Conservation (phyloP, 164 flowering plant species). For the Magnolia sinica region DNA sequence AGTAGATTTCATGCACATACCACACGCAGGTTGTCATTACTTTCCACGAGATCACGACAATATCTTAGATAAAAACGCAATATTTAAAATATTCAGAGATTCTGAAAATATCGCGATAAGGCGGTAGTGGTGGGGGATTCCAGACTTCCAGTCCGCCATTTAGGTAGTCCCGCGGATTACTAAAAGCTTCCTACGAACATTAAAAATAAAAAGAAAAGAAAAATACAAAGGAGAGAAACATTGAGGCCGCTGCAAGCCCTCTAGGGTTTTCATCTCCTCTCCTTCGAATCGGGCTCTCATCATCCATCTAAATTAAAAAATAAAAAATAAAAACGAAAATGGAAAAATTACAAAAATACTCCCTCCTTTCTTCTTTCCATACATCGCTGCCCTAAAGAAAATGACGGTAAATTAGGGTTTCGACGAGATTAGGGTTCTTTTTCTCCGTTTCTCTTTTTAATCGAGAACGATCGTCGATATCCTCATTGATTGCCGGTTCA, state of each 20-base stretch:
- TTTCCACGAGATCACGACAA: no score
- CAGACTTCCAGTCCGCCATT: no score
- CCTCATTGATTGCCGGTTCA: neutral
- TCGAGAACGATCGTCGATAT: conserved; percentile 11
- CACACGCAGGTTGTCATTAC: no score
- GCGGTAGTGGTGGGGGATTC: no score
- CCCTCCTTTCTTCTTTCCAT: neutral
- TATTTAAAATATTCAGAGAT: no score
- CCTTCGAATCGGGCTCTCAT: neutral
- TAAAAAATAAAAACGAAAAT: neutral
- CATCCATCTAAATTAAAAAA: neutral
- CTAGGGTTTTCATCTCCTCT: neutral
- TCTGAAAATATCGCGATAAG: no score
- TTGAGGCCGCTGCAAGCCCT: neutral
- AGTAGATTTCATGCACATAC: no score
- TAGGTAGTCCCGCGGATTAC: no score
- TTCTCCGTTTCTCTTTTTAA: neutral
- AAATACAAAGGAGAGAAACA: neutral
- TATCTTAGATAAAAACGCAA: no score
- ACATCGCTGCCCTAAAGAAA: no score
- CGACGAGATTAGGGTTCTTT: conserved; percentile 1
- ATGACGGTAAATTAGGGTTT: conserved; percentile 3
- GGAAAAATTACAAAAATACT: neutral
- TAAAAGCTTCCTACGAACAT: no score
- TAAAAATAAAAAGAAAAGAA: neutral